phyloP scores from a whole-genome alignment of 805 yeast species.

The Saccharomycopsis fermentans region DNA sequence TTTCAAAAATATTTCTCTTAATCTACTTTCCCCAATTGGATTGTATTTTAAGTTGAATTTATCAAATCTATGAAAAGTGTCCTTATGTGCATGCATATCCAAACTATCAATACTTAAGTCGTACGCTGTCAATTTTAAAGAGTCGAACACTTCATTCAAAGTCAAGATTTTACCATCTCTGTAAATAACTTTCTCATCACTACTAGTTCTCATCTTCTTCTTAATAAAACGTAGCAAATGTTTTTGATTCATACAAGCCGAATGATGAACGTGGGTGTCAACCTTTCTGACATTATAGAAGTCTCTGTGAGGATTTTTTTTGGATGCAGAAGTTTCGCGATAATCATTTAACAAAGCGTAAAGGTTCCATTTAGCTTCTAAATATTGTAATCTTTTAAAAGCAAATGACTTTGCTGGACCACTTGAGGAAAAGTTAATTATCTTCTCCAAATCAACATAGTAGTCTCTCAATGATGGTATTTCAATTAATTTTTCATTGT shows the following conservation, averaged over 20 bases:
- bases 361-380: slow-evolving; percentile 95
- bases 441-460: slow-evolving; percentile 69
- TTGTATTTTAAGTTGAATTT: slow-evolving; percentile 94
- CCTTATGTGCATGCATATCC: slow-evolving; percentile 99
- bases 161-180: slow-evolving; percentile 89
- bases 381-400: slow-evolving; percentile 80
- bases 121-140: slow-evolving; percentile 84
- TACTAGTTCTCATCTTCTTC: slow-evolving; percentile 78
- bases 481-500: slow-evolving; percentile 35
- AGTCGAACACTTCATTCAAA: slow-evolving; percentile 80
- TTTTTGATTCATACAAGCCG: slow-evolving; percentile 98
- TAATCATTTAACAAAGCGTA: slow-evolving; percentile 83
- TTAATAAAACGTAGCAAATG: slow-evolving; percentile 90
- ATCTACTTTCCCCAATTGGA: slow-evolving; percentile 95
- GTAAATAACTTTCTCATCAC: slow-evolving; percentile 82
- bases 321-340: slow-evolving; percentile 83
- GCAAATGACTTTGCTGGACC: slow-evolving; percentile 98
- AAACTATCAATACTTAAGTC: slow-evolving; percentile 92
- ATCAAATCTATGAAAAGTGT: slow-evolving; percentile 95
- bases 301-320: slow-evolving; percentile 92
- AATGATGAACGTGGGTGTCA: slow-evolving; percentile 97
- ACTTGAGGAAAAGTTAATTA: slow-evolving; percentile 71
- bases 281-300: slow-evolving; percentile 94
- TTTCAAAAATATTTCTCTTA: slow-evolving; percentile 90
- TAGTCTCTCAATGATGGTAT: slow-evolving; percentile 82